These are phyloP conservation scores for Lycium barbarum DNA, from an alignment of 257 asterid genomes.

Conservation along the genomic window DNA sequence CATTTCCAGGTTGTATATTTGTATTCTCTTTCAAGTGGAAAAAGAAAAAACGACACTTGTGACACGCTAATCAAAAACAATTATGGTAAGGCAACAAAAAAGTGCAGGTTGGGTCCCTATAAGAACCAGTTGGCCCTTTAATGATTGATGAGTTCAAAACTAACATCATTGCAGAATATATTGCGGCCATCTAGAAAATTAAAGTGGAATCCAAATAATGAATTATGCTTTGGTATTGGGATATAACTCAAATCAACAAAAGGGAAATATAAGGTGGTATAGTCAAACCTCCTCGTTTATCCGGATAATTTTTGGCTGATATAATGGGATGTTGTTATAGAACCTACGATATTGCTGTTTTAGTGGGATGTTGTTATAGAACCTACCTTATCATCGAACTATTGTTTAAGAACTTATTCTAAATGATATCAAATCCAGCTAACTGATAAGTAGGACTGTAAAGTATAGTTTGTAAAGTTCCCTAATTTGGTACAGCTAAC, in stretches of 20 bases:
- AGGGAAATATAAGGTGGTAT: background rate
- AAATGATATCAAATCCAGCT: background rate
- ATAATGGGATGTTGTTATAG: too few relatives aligned
- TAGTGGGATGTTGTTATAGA: too few relatives aligned
- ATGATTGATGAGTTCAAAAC: slow-evolving; percentile 15
- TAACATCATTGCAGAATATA: background rate
- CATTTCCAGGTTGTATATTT: background rate
- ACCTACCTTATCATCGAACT: background rate
- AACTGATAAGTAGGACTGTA: background rate
- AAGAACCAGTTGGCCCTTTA: background rate
- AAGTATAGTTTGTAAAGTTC: background rate
- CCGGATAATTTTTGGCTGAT: too few relatives aligned
- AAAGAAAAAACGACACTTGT: background rate
- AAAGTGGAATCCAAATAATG: background rate
- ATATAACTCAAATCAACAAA: background rate
- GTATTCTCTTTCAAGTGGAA: background rate
- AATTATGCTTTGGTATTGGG: background rate
- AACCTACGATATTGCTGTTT: too few relatives aligned
- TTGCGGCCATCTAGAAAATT: background rate
- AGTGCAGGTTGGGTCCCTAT: slow-evolving; percentile 12
- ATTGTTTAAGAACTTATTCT: background rate
- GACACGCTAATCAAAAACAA: background rate
- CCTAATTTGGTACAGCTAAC: background rate
- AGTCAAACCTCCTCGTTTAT: too few relatives aligned
- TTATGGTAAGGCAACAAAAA: background rate